Evolutionary conservation across 2,329 filamentous ascomycete species (phyloP), one percentile per base, ranked within the genome.

Genomic region (Karstenula rhodostoma): DNA sequence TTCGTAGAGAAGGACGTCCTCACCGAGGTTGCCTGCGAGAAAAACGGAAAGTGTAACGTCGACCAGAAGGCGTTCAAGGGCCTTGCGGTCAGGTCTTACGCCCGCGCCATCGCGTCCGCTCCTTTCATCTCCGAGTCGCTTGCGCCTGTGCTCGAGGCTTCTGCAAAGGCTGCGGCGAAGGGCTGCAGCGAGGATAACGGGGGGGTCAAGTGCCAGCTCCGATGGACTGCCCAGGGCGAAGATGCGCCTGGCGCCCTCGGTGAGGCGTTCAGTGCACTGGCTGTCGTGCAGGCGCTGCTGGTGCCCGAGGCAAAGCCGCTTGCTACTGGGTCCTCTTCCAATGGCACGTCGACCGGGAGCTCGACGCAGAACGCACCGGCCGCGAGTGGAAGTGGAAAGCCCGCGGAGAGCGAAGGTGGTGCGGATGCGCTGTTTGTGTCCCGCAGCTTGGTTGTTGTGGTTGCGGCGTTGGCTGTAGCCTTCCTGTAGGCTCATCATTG

Each of bases 21-120:
- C 85, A 87, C 82, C 70, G 89, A 92, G 76, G 81, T 81, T 47
- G 85, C 86, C n/a, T 92, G 89, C 79, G 89, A 92, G 44, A 33
- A 76, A 4, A 76, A 80, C 60, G 77, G 78, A 55, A 80, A 71
- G 0, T 92, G 90, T 76, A 85, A 87, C 71, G 81, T 78, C 52
- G 89, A 91, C 75, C 87, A 89, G 82, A 84, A 83, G 67, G 87
- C 86, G 9, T 90, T 89, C 83, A 92, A 92, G 58, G 69, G 71
- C n/a, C 58, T 72, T 22, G 63, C 67, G 1, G 56, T 56, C 1
- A 64, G 69, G 25, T 71, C 72, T 1, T 61, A 65, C 22, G 67
- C 66, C 27, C 72, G 73, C 47, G 69, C 71, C 27, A 67, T 63
- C 3, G 33, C 63, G 9, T 59, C 62, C 2, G 71, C 73, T 1